phyloP scores from a whole-genome alignment of 768 basidiomycete genomes.

The Cystobasidium ongulense region DNA sequence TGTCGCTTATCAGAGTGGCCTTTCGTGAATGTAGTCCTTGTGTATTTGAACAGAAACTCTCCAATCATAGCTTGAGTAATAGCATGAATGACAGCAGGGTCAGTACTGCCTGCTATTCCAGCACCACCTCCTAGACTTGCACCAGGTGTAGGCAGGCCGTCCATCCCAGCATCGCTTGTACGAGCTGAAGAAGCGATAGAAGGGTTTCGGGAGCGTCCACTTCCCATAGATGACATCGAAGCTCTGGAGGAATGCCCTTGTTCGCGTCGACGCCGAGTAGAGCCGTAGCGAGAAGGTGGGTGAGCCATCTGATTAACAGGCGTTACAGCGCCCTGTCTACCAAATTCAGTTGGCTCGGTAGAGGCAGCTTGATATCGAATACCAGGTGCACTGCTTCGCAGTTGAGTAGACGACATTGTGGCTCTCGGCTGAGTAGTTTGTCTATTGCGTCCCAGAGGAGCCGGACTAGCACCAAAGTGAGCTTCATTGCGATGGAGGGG shows the following conservation, averaged over 20 bases:
- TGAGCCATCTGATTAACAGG: constrained; percentile 30
- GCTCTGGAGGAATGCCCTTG: constrained; percentile 23
- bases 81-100: constrained; percentile 83
- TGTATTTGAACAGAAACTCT: constrained; percentile 97
- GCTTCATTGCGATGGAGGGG: constrained; percentile 17
- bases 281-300: constrained; percentile 11
- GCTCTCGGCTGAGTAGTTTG: constrained; percentile 5
- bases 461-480: constrained; percentile 13
- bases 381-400: constrained; percentile 24
- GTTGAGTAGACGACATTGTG: not conserved
- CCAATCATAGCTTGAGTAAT: constrained; percentile 99
- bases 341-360: constrained; percentile 6
- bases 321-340: constrained; percentile 13
- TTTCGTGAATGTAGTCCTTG: constrained; percentile 75
- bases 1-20: constrained; percentile 84
- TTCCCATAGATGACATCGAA: constrained; percentile 33
- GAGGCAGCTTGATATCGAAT: constrained; percentile 31
- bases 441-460: constrained; percentile 11
- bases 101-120: constrained; percentile 55
- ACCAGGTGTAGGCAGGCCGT: constrained; percentile 18
- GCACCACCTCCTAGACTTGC: not conserved
- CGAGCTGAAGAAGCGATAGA: constrained; percentile 25
- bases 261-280: not conserved
- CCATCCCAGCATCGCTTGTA: constrained; percentile 35
- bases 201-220: constrained; percentile 37